phyloP scores from a whole-genome alignment of 441 rosid species.

The Gossypium trilobum region DNA sequence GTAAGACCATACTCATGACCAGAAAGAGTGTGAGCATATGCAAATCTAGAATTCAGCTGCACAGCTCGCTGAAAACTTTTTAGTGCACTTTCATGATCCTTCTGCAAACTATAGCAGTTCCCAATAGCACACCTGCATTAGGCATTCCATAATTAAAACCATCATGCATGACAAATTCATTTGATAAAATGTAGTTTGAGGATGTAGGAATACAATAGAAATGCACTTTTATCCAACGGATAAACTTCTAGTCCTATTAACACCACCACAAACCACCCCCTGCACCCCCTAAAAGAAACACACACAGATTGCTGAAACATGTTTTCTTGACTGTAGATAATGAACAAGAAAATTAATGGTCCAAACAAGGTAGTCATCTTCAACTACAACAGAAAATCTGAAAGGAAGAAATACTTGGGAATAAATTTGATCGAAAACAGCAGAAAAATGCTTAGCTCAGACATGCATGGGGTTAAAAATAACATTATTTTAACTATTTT shows the following conservation, averaged over 20 bases:
- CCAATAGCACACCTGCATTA: conserved; percentile 84
- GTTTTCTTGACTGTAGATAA: not conserved
- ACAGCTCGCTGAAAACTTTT: conserved; percentile 79
- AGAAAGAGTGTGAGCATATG: conserved; percentile 86
- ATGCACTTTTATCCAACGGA: not conserved
- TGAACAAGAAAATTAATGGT: not conserved
- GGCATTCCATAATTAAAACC: conserved; percentile 14
- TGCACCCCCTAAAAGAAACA: not conserved
- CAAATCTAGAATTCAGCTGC: conserved; percentile 72
- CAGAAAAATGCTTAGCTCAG: not conserved
- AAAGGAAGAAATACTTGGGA: not conserved
- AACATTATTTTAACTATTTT: not conserved
- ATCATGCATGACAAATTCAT: not conserved
- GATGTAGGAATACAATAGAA: not conserved
- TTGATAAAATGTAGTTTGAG: not conserved
- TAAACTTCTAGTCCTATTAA: not conserved
- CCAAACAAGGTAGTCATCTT: not conserved
- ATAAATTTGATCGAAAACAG: not conserved
- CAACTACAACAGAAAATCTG: not conserved
- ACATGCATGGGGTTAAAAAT: not conserved
- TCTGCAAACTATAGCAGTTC: conserved; percentile 79
- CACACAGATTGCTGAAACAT: not conserved
- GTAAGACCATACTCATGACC: conserved; percentile 77
- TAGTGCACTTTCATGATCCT: conserved; percentile 85
- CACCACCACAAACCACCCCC: not conserved